A percentile compares a stretch with the other conserved stretches of the same genome.
Evolutionary conservation across 1,284 basidiomycete species (phyloP).

Genomic region (Inonotus hispidus): DNA sequence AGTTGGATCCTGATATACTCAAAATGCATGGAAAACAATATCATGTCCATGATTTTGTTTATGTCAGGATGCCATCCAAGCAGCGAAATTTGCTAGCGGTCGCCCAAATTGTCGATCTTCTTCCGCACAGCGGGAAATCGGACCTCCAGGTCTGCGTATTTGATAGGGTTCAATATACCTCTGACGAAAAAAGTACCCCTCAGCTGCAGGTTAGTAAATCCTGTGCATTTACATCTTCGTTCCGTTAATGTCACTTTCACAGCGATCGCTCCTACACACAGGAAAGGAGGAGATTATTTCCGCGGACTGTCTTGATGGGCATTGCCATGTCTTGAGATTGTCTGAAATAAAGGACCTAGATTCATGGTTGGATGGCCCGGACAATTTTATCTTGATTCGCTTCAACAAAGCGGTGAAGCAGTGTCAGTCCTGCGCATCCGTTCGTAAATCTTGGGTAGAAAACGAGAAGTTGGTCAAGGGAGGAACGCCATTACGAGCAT

Average conservation of each 20-base stretch:
- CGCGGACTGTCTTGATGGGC: slow-evolving; percentile 6
- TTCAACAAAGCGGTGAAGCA: background rate
- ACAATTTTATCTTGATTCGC: background rate
- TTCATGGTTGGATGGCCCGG: background rate
- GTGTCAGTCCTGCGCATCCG: background rate
- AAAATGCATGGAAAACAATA: slow-evolving; percentile 38
- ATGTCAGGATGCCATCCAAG: slow-evolving; percentile 27
- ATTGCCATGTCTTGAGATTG: slow-evolving; percentile 2
- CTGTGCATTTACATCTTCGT: background rate
- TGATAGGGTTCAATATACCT: background rate
- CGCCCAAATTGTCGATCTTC: slow-evolving; percentile 46
- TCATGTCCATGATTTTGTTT: slow-evolving; percentile 56
- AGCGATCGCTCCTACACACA: slow-evolving; percentile 2
- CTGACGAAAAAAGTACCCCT: background rate
- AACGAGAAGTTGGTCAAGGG: slow-evolving; percentile 29
- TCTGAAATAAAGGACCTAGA: slow-evolving; percentile 1
- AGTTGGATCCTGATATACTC: slow-evolving; percentile 28
- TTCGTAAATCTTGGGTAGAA: slow-evolving; percentile 24
- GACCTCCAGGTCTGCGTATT: background rate
- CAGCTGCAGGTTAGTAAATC: background rate
- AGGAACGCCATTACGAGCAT: slow-evolving; percentile 36
- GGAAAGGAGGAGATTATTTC: background rate
- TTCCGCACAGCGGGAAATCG: slow-evolving; percentile 20
- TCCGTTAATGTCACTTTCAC: background rate
- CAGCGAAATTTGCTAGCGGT: slow-evolving; percentile 38